Conservation (phyloP, 2,329 filamentous ascomycete species). For the Basipetospora chlamydospora region DNA sequence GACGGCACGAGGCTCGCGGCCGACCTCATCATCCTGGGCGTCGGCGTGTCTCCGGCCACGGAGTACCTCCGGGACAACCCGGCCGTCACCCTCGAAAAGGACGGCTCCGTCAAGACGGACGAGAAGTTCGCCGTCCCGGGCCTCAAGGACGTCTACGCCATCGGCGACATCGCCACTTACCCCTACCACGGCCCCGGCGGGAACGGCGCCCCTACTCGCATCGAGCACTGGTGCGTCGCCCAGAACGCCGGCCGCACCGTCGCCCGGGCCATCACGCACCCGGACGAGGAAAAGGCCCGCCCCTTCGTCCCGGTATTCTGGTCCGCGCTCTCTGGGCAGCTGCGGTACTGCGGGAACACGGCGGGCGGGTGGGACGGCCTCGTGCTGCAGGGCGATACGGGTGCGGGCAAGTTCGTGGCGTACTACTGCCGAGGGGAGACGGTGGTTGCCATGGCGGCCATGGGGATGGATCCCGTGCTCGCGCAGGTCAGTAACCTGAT, state of each 20-base stretch:
- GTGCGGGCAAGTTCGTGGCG: constrained; percentile 69
- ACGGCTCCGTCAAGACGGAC: constrained; percentile 75
- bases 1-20: constrained; percentile 75
- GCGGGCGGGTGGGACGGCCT: constrained; percentile 70
- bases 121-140: constrained; percentile 65
- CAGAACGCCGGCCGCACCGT: constrained; percentile 79
- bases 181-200: constrained; percentile 86
- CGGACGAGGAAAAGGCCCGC: constrained; percentile 36
- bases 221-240: constrained; percentile 98
- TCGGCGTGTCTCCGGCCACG: constrained; percentile 77
- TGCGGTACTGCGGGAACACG: constrained; percentile 89
- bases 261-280: constrained; percentile 55
- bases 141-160: constrained; percentile 71
- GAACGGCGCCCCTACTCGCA: constrained; percentile 57
- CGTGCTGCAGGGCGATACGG: constrained; percentile 61
- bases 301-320: constrained; percentile 91
- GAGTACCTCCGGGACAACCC: constrained; percentile 64
- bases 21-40: constrained; percentile 81
- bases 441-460: constrained; percentile 79
- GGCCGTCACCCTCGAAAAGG: constrained; percentile 55
- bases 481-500: constrained; percentile 72
- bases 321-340: constrained; percentile 78
- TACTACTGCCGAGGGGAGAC: constrained; percentile 81
- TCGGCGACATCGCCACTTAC: constrained; percentile 90
- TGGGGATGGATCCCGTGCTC: constrained; percentile 84